Base-by-base conservation (phyloP, 176 grass and related monocot genomes). In the Saccharum officinarum region DNA sequence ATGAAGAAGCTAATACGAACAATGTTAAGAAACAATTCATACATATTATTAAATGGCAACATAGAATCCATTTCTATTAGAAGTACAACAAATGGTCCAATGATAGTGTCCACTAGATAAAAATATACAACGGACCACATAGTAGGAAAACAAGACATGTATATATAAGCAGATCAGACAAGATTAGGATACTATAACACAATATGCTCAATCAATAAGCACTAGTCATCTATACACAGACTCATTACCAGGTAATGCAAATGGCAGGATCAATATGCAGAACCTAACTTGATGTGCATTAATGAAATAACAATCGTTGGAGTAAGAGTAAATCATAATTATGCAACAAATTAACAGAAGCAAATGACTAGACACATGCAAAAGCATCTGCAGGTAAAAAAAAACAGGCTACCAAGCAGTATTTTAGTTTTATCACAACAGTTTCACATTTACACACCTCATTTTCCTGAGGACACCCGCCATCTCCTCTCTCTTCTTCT, bases 401-500 rank as follows among this genome's bases (percentile, higher is more conserved):
- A 47, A 1, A 40, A 20, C 30, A 67, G 45, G 37, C 17, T 34
- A 63, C 39, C 10, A 61, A 8, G 57, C 16, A 44, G 6, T 14
- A 61, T 7, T 4, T 4, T 17, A 34, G 33, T 61, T 61, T 61
- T 61, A 61, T 25, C 20, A 17, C 12, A 77, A 13, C 7, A 37
- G 63, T 7, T 25, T 13, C 25, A 68, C 20, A 13, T 37, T 61
- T 61, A 81, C 70, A 46, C 0, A 91, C 85, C 89, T 91, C 71
- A 84, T 91, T 77, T 91, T 91, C 85, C 89, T 88, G 71, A 88
- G 76, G 62, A 91, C 85, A 77, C 55, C 64, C 0, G 81, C 25
- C 89, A 91, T 91, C 85, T 91, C 89, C 81, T 91, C 89, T 88
- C 89, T 87, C 89, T 91, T 91, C 89, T 91, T 91, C 85, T 91